phyloP scores from a whole-genome alignment of 2,329 filamentous ascomycete genomes.

The Neonectria punicea region DNA sequence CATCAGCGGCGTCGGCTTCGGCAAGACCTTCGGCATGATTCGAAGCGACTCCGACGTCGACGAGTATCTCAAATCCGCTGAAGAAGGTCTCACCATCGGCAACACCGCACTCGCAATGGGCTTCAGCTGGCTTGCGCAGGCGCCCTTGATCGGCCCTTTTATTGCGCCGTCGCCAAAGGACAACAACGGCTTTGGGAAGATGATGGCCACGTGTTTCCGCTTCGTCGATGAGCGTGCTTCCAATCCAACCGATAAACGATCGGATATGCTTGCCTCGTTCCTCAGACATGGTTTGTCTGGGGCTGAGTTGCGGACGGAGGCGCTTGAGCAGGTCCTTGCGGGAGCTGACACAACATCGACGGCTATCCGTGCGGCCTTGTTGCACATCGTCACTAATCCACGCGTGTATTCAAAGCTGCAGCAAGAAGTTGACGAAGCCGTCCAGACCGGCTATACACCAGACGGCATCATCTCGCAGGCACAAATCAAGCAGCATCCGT shows the following conservation, averaged over 20 bases:
- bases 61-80: slow-evolving; percentile 49
- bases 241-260: slow-evolving; percentile 39
- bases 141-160: slow-evolving; percentile 41
- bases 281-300: slow-evolving; percentile 51
- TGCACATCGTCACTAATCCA: slow-evolving; percentile 63
- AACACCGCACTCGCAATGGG: slow-evolving; percentile 43
- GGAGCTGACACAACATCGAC: slow-evolving; percentile 52
- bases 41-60: slow-evolving; percentile 56
- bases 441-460: slow-evolving; percentile 50
- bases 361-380: slow-evolving; percentile 57
- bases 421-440: slow-evolving; percentile 58
- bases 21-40: slow-evolving; percentile 61
- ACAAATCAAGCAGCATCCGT: slow-evolving; percentile 54
- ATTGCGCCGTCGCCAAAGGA: slow-evolving; percentile 44
- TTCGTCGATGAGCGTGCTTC: slow-evolving; percentile 42
- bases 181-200: slow-evolving; percentile 48
- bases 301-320: slow-evolving; percentile 48
- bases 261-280: slow-evolving; percentile 56
- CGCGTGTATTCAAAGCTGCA: slow-evolving; percentile 58
- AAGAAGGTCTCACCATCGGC: slow-evolving; percentile 45
- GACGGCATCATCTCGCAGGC: slow-evolving; percentile 40
- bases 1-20: slow-evolving; percentile 61
- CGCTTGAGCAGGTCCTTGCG: slow-evolving; percentile 49
- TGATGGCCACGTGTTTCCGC: slow-evolving; percentile 46
- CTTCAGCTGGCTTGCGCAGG: slow-evolving; percentile 44